Base-by-base conservation (phyloP, 768 basidiomycete species). In the Podaxis rugospora region DNA sequence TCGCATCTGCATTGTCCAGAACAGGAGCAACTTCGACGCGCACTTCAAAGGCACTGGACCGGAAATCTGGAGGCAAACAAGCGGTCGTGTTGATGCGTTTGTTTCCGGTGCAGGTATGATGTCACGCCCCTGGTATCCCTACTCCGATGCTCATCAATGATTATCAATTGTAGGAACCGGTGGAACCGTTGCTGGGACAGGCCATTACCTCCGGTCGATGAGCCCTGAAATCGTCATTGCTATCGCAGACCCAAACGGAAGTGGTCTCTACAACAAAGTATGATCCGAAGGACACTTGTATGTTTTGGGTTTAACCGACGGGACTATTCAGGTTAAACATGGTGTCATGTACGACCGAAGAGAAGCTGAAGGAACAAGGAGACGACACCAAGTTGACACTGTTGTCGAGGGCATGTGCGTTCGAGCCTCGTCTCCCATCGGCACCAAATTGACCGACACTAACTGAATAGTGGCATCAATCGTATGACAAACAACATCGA, bases 341-440 rank as follows among this genome's bases (percentile, higher is more conserved):
- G 94, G 93, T 4, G 97, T 98, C 5, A 93, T 99, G 95, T 99
- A 88, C 68, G 92, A 96, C 69, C 78, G 74, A n/a, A 92, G 83
- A 64, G 96, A 99, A 76, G 87, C 86, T 42, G 96, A 99, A 75
- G 96, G 97, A 4, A 96, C 88, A 7, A 94, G 92, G 68, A 75
- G 97, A 67, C 78, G 96, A 61, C 92, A 96, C 70, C 95, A 96
- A 72, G 93, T 98, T 13, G 96, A 98, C 68, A 96, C 95, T 0
- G 86, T 97, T 16, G 93, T 97, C n/a, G 92, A 93, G 74, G 92
- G 92, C 61, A 93, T 94, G 89, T 90, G 66, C 44, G 74, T 71
- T 2, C 6, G 10, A 16, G 40, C 14, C 16, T 40, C 42, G 40
- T 36, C 14, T 18, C 28, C 25, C 55, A 18, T 57, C n/a, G 25